A percentile compares a stretch with the other conserved stretches of the same genome.
These are phyloP conservation scores for Podila epigama DNA, from an alignment of 192 early-diverging fungal genomes.

Conservation along the genomic window DNA sequence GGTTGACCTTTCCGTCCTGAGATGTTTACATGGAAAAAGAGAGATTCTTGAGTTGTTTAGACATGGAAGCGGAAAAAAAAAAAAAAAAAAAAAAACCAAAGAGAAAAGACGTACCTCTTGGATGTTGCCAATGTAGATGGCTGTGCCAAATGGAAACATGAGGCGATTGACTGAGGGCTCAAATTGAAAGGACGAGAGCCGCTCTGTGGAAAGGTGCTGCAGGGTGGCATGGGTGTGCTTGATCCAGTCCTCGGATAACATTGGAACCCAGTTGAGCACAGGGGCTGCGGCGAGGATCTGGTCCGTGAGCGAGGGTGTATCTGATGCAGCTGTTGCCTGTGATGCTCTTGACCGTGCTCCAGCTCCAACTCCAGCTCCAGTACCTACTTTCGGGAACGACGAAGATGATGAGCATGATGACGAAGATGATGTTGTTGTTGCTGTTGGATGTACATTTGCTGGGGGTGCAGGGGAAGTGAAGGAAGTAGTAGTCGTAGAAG, in stretches of 20 bases:
- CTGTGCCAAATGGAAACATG: slow-evolving; percentile 42
- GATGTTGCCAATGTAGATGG: slow-evolving; percentile 20
- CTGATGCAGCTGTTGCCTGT: neutral
- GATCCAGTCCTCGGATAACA: slow-evolving; percentile 40
- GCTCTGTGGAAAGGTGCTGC: slow-evolving; percentile 23
- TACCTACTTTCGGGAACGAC: too few relatives aligned
- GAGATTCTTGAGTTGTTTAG: neutral
- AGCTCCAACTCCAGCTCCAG: too few relatives aligned
- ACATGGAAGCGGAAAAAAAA: neutral
- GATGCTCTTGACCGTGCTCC: too few relatives aligned
- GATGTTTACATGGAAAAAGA: neutral
- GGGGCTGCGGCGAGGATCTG: slow-evolving; percentile 56
- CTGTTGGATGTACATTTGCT: too few relatives aligned
- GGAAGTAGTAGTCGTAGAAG: too few relatives aligned
- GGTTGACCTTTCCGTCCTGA: slow-evolving; percentile 38
- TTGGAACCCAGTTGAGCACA: slow-evolving; percentile 51
- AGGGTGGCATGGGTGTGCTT: slow-evolving; percentile 1
- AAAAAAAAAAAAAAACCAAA: neutral
- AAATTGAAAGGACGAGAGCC: slow-evolving; percentile 33
- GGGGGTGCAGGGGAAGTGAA: too few relatives aligned
- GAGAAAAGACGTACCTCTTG: slow-evolving; percentile 20
- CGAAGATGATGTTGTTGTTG: neutral
- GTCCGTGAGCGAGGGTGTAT: slow-evolving; percentile 43
- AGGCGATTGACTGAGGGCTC: slow-evolving; percentile 33
- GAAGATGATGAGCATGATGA: too few relatives aligned